Percentiles rank a stretch among this genome's conserved stretches.
Evolutionary conservation across 2,329 filamentous ascomycete species (phyloP).

Genomic region (Thermoascus crustaceus): DNA sequence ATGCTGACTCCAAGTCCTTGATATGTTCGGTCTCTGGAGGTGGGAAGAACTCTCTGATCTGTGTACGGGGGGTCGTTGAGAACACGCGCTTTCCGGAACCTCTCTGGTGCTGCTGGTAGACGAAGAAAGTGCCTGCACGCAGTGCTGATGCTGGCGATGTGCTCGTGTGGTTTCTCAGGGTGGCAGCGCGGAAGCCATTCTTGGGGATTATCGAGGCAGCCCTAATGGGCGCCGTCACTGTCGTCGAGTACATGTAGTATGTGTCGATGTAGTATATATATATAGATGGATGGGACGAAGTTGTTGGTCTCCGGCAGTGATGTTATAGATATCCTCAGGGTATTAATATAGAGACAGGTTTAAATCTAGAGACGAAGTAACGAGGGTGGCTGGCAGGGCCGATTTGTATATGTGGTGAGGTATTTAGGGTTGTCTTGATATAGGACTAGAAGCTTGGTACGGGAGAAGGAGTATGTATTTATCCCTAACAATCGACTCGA

Average conservation of each 20-base stretch:
- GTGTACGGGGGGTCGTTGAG: conserved; percentile 28
- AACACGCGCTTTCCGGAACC: conserved; percentile 23
- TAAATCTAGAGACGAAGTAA: too few species aligned
- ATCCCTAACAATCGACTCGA: too few species aligned
- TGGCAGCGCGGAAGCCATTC: conserved; percentile 15
- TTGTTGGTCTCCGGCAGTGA: conserved; percentile 3
- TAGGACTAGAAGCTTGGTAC: too few species aligned
- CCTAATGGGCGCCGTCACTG: conserved; percentile 20
- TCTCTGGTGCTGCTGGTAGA: conserved; percentile 9
- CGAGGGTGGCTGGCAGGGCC: too few species aligned
- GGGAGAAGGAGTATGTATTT: too few species aligned
- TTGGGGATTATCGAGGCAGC: conserved; percentile 17
- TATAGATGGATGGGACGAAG: too few species aligned
- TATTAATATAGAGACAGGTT: too few species aligned
- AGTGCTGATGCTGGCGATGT: conserved; percentile 17
- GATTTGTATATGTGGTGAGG: too few species aligned
- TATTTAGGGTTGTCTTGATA: too few species aligned
- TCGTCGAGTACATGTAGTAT: conserved; percentile 22
- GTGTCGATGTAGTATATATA: conserved; percentile 1
- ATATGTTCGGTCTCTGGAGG: conserved; percentile 51
- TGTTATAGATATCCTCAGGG: conserved; percentile 1
- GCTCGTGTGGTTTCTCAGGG: conserved; percentile 17
- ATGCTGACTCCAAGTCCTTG: conserved; percentile 55
- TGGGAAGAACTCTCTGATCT: conserved; percentile 51
- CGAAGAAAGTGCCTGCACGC: conserved; percentile 13